Conservation (phyloP, 2,329 filamentous ascomycete species). For the Chaetomiaceae sp. region DNA sequence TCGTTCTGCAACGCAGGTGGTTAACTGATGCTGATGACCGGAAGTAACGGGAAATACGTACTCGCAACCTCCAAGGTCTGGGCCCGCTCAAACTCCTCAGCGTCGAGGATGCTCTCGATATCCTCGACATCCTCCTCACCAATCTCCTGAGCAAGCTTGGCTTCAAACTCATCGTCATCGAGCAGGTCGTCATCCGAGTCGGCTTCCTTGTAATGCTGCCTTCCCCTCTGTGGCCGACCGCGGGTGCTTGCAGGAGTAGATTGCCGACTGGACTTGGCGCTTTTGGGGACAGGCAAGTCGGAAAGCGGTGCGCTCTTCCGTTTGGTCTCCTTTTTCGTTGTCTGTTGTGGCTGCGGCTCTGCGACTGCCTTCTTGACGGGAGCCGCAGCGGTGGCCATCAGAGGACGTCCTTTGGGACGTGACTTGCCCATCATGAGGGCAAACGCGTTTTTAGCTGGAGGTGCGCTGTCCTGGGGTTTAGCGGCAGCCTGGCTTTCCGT, state of each 20-base stretch:
- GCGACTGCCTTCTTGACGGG: constrained; percentile 18
- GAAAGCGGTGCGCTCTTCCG: constrained; percentile 34
- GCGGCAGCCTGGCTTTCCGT: constrained; percentile 27
- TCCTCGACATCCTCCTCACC: constrained; percentile 38
- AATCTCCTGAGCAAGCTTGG: constrained; percentile 63
- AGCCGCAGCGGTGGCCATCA: constrained; percentile 19
- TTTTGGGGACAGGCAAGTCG: constrained; percentile 53
- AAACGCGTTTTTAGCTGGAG: constrained; percentile 43
- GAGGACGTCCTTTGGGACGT: constrained; percentile 15
- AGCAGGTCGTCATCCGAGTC: constrained; percentile 60
- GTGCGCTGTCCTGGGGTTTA: constrained; percentile 23
- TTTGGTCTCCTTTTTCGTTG: constrained; percentile 27
- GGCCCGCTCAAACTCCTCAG: constrained; percentile 59
- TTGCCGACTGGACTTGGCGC: constrained; percentile 65
- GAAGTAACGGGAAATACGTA: constrained; percentile 37
- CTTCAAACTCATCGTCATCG: constrained; percentile 80
- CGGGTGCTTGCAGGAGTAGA: constrained; percentile 64
- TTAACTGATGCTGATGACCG: constrained; percentile 26
- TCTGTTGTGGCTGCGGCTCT: constrained; percentile 25
- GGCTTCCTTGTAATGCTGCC: constrained; percentile 48
- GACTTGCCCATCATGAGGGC: constrained; percentile 48
- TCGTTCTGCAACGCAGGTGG: constrained; percentile 51
- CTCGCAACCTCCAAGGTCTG: constrained; percentile 72
- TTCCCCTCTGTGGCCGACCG: constrained; percentile 46
- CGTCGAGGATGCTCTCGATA: constrained; percentile 34